Evolutionary conservation across 352 stramenopile species (phyloP).

Genomic region (Peronosclerospora sorghi): DNA sequence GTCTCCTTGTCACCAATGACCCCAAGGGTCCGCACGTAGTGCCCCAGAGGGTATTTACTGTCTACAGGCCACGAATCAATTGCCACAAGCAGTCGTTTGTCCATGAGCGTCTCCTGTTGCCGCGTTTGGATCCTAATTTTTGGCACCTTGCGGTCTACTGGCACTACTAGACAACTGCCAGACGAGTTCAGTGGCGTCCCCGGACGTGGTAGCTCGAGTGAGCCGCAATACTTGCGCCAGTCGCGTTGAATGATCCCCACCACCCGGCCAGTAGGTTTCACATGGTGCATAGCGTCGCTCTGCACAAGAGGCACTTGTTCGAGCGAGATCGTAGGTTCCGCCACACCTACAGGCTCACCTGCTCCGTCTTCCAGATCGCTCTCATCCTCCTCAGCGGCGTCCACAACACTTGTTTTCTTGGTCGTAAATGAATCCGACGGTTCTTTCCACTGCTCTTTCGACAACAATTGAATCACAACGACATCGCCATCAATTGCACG

Average conservation of each 20-base stretch:
- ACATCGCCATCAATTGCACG: conserved; percentile 95
- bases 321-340: conserved; percentile 52
- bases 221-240: conserved; percentile 91
- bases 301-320: conserved; percentile 52
- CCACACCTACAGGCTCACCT: conserved; percentile 27
- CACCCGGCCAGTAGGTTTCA: conserved; percentile 72
- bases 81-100: conserved; percentile 90
- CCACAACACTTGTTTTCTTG: conserved; percentile 26
- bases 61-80: conserved; percentile 92
- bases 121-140: conserved; percentile 92
- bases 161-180: conserved; percentile 68
- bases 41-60: conserved; percentile 87
- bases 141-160: conserved; percentile 84
- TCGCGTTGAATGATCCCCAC: conserved; percentile 89
- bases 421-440: conserved; percentile 56
- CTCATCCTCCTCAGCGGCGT: conserved; percentile 34
- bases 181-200: conserved; percentile 27
- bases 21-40: conserved; percentile 96
- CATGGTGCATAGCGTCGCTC: conserved; percentile 31
- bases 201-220: conserved; percentile 73
- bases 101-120: conserved; percentile 83
- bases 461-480: conserved; percentile 92
- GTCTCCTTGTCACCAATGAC: conserved; percentile 94
- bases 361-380: conserved; percentile 27
- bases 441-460: conserved; percentile 73